These are phyloP conservation scores for Ganoderma lingzhi DNA, from an alignment of 1,284 basidiomycete species.

Conservation along the genomic window DNA sequence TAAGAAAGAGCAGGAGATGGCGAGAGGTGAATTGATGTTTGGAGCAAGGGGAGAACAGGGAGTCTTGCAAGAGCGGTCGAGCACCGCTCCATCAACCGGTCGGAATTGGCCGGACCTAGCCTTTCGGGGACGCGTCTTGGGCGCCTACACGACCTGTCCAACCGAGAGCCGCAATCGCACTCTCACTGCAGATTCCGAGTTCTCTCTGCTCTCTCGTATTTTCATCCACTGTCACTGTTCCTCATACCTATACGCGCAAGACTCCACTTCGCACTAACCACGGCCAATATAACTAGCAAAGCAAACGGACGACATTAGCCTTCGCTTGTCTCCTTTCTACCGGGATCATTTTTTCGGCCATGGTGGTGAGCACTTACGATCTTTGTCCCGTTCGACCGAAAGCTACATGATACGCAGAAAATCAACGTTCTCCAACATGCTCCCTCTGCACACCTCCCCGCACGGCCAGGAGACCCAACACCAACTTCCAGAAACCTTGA, in stretches of 20 bases:
- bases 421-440: constrained; percentile 90
- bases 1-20: neutral
- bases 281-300: too few species aligned
- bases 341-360: constrained; percentile 5
- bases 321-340: neutral
- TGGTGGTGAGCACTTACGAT: constrained; percentile 34
- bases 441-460: constrained; percentile 76
- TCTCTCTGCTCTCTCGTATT: neutral
- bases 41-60: neutral
- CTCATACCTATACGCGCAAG: neutral
- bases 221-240: neutral
- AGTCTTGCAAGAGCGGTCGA: neutral
- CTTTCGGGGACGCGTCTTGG: constrained; percentile 16
- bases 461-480: constrained; percentile 80
- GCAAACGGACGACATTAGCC: neutral
- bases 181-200: too few species aligned
- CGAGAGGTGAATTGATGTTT: constrained; percentile 12
- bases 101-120: constrained; percentile 19
- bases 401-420: constrained; percentile 60
- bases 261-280: too few species aligned
- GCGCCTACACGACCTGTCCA: constrained; percentile 6
- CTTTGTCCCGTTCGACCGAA: neutral
- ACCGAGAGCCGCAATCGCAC: too few species aligned
- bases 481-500: constrained; percentile 94
- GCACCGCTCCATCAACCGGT: neutral